phyloP scores from a whole-genome alignment of 2,329 filamentous ascomycete genomes.

The Anthostomella pinea region DNA sequence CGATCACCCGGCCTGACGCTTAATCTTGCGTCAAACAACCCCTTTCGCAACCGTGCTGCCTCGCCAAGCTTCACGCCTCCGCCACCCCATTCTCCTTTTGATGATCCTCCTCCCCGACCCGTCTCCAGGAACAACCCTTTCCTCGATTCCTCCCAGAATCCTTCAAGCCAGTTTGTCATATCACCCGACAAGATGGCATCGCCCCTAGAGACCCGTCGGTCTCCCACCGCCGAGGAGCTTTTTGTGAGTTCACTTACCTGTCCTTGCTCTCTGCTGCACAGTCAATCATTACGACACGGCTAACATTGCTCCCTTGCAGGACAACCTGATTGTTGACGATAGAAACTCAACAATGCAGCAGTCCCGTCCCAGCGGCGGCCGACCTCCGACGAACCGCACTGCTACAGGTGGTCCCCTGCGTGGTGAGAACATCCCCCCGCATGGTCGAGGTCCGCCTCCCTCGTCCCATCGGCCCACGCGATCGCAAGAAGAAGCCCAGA shows the following conservation, averaged over 20 bases:
- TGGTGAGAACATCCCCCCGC: slow-evolving; percentile 49
- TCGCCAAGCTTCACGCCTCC: slow-evolving; percentile 50
- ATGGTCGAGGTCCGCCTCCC: slow-evolving; percentile 42
- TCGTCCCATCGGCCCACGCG: slow-evolving; percentile 58
- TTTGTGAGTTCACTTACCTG: slow-evolving; percentile 64
- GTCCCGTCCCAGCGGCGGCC: slow-evolving; percentile 27
- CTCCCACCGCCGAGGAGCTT: slow-evolving; percentile 63
- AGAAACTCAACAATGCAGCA: slow-evolving; percentile 33
- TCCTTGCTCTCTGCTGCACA: not conserved
- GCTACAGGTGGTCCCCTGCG: slow-evolving; percentile 39
- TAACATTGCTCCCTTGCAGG: slow-evolving; percentile 50
- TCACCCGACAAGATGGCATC: slow-evolving; percentile 51
- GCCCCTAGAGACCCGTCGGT: slow-evolving; percentile 44
- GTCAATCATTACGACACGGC: slow-evolving; percentile 23
- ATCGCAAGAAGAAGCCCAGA: slow-evolving; percentile 64
- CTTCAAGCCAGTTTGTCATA: slow-evolving; percentile 30
- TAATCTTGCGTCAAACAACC: slow-evolving; percentile 79
- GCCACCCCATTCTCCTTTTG: slow-evolving; percentile 54
- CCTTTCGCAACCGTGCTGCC: slow-evolving; percentile 70
- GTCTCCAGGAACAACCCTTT: slow-evolving; percentile 76
- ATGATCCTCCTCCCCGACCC: slow-evolving; percentile 58
- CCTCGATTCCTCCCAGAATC: slow-evolving; percentile 47
- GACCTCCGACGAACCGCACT: slow-evolving; percentile 37
- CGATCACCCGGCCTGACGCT: slow-evolving; percentile 56
- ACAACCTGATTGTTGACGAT: slow-evolving; percentile 66